Conservation (phyloP, 2,329 filamentous ascomycete genomes). For the Herpotrichia juniperi region DNA sequence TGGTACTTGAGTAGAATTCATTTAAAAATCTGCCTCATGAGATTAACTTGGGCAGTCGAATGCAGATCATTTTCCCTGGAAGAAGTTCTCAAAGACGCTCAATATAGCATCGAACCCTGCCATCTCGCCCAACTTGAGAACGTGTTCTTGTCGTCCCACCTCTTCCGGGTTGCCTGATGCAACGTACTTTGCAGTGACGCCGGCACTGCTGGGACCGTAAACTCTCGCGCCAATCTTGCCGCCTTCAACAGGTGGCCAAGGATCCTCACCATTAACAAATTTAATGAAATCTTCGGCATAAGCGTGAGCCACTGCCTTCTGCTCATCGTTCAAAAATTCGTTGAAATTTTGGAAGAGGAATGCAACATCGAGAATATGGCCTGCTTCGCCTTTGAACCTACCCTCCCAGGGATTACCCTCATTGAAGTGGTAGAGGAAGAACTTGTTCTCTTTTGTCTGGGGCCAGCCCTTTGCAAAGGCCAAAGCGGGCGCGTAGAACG, state of each 20-base stretch:
- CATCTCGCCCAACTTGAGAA: conserved; percentile 33
- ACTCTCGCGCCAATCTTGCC: conserved; percentile 30
- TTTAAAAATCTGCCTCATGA: too few species aligned
- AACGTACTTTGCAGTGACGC: conserved; percentile 32
- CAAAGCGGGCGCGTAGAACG: conserved; percentile 52
- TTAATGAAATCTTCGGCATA: conserved; percentile 40
- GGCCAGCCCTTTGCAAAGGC: conserved; percentile 49
- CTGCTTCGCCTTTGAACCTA: conserved; percentile 38
- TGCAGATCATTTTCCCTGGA: conserved; percentile 19
- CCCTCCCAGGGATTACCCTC: conserved; percentile 44
- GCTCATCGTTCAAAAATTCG: conserved; percentile 26
- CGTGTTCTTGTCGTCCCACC: conserved; percentile 28
- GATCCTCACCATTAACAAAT: conserved; percentile 39
- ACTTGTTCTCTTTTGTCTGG: conserved; percentile 27
- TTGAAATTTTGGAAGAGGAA: conserved; percentile 44
- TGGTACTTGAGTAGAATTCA: neutral
- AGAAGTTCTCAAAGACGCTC: conserved; percentile 33
- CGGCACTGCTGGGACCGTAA: conserved; percentile 36
- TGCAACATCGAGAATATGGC: conserved; percentile 42
- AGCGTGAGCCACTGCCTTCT: conserved; percentile 26
- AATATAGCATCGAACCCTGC: conserved; percentile 31
- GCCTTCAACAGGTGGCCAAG: conserved; percentile 35
- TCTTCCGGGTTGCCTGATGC: conserved; percentile 29
- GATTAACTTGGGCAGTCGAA: too few species aligned
- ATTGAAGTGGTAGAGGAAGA: conserved; percentile 43